Evolutionary conservation across 2,329 filamentous ascomycete species (phyloP).

Genomic region (Remersonia thermophila): DNA sequence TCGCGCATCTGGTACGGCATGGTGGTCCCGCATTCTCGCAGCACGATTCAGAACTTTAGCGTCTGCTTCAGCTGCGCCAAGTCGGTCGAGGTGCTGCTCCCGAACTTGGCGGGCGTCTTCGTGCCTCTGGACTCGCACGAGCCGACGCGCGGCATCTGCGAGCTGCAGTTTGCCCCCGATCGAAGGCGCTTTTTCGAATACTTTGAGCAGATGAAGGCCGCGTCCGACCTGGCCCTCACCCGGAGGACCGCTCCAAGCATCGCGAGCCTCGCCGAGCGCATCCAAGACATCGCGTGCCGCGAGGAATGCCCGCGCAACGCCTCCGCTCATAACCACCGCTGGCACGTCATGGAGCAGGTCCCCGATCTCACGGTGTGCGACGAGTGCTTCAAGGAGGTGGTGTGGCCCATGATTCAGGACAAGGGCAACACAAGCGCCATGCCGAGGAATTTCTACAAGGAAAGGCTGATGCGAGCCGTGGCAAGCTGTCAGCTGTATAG

Average conservation of each 20-base stretch:
- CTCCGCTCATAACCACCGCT: conserved; percentile 49
- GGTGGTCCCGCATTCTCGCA: conserved; percentile 51
- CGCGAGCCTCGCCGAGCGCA: conserved; percentile 48
- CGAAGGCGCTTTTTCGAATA: conserved; percentile 45
- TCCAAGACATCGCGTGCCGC: conserved; percentile 44
- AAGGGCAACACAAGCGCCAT: conserved; percentile 34
- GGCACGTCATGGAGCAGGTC: conserved; percentile 66
- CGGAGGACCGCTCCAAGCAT: conserved; percentile 40
- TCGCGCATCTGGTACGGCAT: conserved; percentile 65
- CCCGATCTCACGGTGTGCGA: conserved; percentile 75
- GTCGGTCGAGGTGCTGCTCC: conserved; percentile 61
- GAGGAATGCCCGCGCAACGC: conserved; percentile 55
- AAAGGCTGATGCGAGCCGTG: conserved; percentile 41
- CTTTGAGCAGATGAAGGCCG: conserved; percentile 48
- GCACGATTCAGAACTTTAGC: conserved; percentile 56
- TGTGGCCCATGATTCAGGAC: conserved; percentile 53
- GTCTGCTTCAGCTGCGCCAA: conserved; percentile 64
- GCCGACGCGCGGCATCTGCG: conserved; percentile 47
- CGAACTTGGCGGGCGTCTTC: conserved; percentile 58
- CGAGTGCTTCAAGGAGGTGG: conserved; percentile 70
- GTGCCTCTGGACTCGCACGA: conserved; percentile 35
- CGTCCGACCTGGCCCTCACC: conserved; percentile 38
- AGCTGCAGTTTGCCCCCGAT: conserved; percentile 47
- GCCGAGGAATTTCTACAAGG: conserved; percentile 52
- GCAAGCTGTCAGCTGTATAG: conserved; percentile 72